Evolutionary conservation across 306 rosid species (phyloP).

Genomic region (Gillenia trifoliata): DNA sequence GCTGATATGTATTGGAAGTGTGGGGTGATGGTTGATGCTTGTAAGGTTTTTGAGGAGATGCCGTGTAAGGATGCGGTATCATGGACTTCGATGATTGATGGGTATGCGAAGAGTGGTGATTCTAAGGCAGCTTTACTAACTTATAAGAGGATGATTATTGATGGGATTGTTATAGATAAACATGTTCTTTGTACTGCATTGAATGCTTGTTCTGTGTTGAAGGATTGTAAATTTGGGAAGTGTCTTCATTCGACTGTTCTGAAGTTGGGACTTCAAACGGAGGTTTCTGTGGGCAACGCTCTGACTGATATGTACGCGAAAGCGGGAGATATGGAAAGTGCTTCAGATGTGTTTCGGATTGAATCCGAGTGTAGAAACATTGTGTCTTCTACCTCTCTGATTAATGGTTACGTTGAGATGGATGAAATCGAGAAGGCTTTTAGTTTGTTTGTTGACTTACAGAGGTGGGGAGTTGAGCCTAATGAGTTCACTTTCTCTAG

Average conservation of each 20-base stretch:
- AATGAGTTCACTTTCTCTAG: constrained; percentile 60
- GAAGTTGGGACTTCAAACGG: constrained; percentile 42
- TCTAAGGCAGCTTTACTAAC: constrained; percentile 38
- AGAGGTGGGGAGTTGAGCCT: constrained; percentile 40
- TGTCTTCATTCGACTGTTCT: constrained; percentile 45
- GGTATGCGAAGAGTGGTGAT: constrained; percentile 46
- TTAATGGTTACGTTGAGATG: constrained; percentile 46
- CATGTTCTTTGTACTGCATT: constrained; percentile 48
- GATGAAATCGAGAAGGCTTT: constrained; percentile 36
- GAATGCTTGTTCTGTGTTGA: constrained; percentile 36
- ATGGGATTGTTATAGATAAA: constrained; percentile 34
- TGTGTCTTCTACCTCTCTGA: constrained; percentile 45
- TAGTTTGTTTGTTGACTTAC: constrained; percentile 35
- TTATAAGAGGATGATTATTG: constrained; percentile 41
- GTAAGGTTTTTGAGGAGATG: constrained; percentile 49
- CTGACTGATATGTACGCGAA: constrained; percentile 45
- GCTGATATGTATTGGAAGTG: constrained; percentile 55
- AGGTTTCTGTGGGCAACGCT: constrained; percentile 38
- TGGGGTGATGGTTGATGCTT: constrained; percentile 35
- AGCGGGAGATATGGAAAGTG: constrained; percentile 45
- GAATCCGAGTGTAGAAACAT: constrained; percentile 29
- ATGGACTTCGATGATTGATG: constrained; percentile 62
- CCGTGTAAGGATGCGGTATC: constrained; percentile 48
- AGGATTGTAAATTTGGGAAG: constrained; percentile 33
- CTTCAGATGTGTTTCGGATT: constrained; percentile 34